Base-by-base conservation (phyloP, 257 asterid genomes). In the Fraxinus cuspidata region DNA sequence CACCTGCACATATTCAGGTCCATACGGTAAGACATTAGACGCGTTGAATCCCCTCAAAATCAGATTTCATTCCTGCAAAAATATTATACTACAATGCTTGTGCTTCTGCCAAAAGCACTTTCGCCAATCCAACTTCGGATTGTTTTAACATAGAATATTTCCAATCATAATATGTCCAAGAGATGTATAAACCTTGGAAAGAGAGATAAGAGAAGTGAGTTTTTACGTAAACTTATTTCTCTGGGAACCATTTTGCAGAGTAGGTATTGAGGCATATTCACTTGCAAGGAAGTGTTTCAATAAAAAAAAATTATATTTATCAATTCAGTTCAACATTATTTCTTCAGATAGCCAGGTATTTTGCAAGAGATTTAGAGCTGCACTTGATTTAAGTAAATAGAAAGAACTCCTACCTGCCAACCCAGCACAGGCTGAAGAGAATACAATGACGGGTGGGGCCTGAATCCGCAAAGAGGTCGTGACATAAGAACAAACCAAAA, bases 371-470 rank as follows among this genome's bases (percentile, higher is more conserved):
- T 47, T 64, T 37, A 49, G 21, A 69, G 74, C 63, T 19, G 3
- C 58, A 47, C 40, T 27, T 7, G n/a, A 16, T 70, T 40, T 31
- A 70, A 66, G 60, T 23, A 64, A 72, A 25, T 42, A 25, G 47
- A 42, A 51, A 63, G 80, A 76, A 76, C 49, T 67, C 88, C 82
- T 66, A 94, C 97, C 98, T 79, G 92, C 90, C 84, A 94, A 66
- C 29, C 98, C 97, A 67, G 97, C 97, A 88, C 97, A 94, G 58
- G 88, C 98, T 77, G 96, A 91, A 76, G 98, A 94, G 83, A 92
- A 91, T 81, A 94, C 75, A 66, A 94, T 92, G 72, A 92, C 93
- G 4, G 96, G 97, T 51, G 98, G 98, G 15, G 90, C 94, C 97
- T 94, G 96, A 82, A 87, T 65, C 74, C n/a, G 79, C 37, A 76